These are phyloP conservation scores for Xanthoceras sorbifolium DNA, from an alignment of 345 rosid species.

Conservation along the genomic window DNA sequence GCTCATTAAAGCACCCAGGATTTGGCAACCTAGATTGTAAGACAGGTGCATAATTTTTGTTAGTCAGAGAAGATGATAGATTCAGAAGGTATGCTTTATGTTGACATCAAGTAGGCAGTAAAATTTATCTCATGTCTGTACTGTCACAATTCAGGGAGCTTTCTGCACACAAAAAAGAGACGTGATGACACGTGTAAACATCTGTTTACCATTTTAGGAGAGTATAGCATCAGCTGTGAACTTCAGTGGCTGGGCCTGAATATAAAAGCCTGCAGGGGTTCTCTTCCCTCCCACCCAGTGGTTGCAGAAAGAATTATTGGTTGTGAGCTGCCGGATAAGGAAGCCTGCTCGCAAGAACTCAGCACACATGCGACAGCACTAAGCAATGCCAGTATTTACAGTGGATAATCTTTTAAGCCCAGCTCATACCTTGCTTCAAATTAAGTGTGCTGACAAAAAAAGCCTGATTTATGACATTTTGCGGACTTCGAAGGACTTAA, in stretches of 20 bases:
- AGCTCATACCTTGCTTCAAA: constrained; percentile 69
- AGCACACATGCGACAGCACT: constrained; percentile 22
- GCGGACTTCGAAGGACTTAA: constrained; percentile 75
- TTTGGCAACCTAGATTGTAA: neutral
- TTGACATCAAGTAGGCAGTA: neutral
- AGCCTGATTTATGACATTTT: constrained; percentile 73
- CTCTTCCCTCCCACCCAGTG: constrained; percentile 52
- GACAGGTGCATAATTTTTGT: neutral
- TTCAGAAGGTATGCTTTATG: neutral
- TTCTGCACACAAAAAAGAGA: constrained; percentile 58
- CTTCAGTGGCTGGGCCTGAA: constrained; percentile 68
- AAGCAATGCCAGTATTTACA: constrained; percentile 43
- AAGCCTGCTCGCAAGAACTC: constrained; percentile 30
- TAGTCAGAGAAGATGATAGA: neutral
- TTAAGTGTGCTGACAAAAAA: constrained; percentile 68
- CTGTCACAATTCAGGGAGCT: constrained; percentile 45
- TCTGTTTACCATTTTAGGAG: constrained; percentile 53
- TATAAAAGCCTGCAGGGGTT: constrained; percentile 44
- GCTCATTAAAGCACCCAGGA: neutral
- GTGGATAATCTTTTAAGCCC: constrained; percentile 73
- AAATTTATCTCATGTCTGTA: neutral
- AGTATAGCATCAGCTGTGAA: constrained; percentile 67
- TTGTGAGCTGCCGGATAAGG: constrained; percentile 35
- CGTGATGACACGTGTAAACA: constrained; percentile 53
- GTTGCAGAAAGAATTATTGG: constrained; percentile 56